Evolutionary conservation across 495 filamentous ascomycete genomes (phyloP).

Genomic region (Oleoguttula mirabilis): DNA sequence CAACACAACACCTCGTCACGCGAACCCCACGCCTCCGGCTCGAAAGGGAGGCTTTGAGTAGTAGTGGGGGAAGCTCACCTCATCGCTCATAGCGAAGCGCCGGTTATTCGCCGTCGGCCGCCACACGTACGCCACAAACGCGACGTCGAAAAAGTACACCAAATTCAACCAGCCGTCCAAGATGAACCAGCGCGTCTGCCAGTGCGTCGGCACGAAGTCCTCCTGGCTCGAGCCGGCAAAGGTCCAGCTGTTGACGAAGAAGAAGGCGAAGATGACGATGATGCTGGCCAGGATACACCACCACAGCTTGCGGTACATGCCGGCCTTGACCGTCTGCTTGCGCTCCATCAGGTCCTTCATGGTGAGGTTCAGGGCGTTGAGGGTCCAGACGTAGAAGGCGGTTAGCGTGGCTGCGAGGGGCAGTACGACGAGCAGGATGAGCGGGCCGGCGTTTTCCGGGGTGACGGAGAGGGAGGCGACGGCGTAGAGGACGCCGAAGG

Average conservation of each 20-base stretch:
- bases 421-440: slow-evolving; percentile 90
- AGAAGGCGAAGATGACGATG: slow-evolving; percentile 91
- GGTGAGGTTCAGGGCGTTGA: slow-evolving; percentile 85
- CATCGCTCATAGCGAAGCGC: slow-evolving; percentile 96
- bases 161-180: slow-evolving; percentile 96
- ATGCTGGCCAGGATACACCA: slow-evolving; percentile 91
- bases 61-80: slow-evolving; percentile 40
- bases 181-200: slow-evolving; percentile 95
- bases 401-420: slow-evolving; percentile 87
- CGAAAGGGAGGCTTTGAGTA: too few relatives aligned
- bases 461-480: slow-evolving; percentile 81
- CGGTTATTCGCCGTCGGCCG: slow-evolving; percentile 92
- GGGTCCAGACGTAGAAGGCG: slow-evolving; percentile 97
- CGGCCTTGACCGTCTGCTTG: slow-evolving; percentile 83
- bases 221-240: slow-evolving; percentile 73
- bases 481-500: slow-evolving; percentile 89
- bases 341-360: slow-evolving; percentile 91
- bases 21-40: too few relatives aligned
- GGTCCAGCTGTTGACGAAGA: slow-evolving; percentile 86
- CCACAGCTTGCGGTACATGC: slow-evolving; percentile 98
- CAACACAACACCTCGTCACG: neutral
- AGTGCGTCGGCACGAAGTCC: slow-evolving; percentile 87
- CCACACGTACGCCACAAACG: slow-evolving; percentile 94
- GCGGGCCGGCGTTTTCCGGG: slow-evolving; percentile 68
- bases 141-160: slow-evolving; percentile 86